phyloP scores from a whole-genome alignment of 1,284 basidiomycete genomes.

The Cerrena zonata region DNA sequence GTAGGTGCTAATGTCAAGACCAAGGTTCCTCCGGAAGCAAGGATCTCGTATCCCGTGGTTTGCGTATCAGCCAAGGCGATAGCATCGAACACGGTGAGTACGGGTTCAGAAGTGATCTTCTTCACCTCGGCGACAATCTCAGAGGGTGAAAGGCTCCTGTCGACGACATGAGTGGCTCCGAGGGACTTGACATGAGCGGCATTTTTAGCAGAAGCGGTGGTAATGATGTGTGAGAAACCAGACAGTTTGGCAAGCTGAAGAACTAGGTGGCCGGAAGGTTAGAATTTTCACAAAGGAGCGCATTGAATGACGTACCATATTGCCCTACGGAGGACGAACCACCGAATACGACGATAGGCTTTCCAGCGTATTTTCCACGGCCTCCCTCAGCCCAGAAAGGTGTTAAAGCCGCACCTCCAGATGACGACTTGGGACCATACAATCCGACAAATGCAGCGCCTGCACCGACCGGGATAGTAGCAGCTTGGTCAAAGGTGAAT shows the following conservation, averaged over 20 bases:
- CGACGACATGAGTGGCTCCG: conserved; percentile 46
- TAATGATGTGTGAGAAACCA: conserved; percentile 44
- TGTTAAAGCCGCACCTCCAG: conserved; percentile 9
- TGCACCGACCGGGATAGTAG: conserved; percentile 25
- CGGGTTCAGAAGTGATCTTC: conserved; percentile 9
- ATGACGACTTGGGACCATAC: conserved; percentile 14
- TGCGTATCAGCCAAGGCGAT: conserved; percentile 8
- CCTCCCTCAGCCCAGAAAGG: conserved; percentile 14
- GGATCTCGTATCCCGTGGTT: conserved; percentile 8
- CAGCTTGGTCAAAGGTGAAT: conserved; percentile 39
- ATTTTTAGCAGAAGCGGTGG: conserved; percentile 42
- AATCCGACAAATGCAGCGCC: conserved; percentile 25
- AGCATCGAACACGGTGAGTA: conserved; percentile 11
- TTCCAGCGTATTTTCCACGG: conserved; percentile 22
- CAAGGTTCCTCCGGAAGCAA: conserved; percentile 8
- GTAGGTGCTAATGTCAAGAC: conserved; percentile 1
- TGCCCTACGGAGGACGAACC: conserved; percentile 30
- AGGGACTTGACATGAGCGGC: conserved; percentile 37
- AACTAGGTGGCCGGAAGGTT: conserved; percentile 15
- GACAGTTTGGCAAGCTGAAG: conserved; percentile 43
- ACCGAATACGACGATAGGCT: conserved; percentile 28
- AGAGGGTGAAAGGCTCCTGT: conserved; percentile 7
- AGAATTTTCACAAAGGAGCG: too few species aligned
- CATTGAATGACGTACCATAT: conserved; percentile 17
- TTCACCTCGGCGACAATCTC: conserved; percentile 1